A percentile compares a stretch with the other conserved stretches of the same genome.
Conservation (phyloP, 2,329 filamentous ascomycete genomes). For the Hymenoscyphus scutula region DNA sequence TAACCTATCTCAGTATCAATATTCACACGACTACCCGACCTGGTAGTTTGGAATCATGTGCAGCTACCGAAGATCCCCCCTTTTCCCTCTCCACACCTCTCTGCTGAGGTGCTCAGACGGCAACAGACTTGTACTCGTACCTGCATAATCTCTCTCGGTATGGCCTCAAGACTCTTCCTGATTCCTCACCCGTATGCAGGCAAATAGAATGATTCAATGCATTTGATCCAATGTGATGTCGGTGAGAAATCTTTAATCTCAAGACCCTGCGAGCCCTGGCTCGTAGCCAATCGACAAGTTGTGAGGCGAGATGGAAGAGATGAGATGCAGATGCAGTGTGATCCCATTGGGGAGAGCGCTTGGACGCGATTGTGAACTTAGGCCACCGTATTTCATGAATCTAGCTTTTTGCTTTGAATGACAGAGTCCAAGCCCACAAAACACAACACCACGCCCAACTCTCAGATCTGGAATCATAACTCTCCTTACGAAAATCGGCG, state of each 20-base stretch:
- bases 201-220: conserved; percentile 8
- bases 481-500: conserved; percentile 9
- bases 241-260: neutral
- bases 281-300: conserved; percentile 9
- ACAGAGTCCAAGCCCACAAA: neutral
- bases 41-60: too few relatives aligned
- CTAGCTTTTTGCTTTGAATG: conserved; percentile 8
- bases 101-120: neutral
- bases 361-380: conserved; percentile 11
- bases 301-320: neutral
- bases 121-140: neutral
- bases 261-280: conserved; percentile 8
- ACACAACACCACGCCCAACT: conserved; percentile 15
- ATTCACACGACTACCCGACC: too few relatives aligned
- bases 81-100: neutral
- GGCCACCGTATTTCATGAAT: conserved; percentile 4
- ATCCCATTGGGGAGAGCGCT: conserved; percentile 8
- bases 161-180: neutral
- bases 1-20: too few relatives aligned
- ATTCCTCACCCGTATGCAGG: neutral
- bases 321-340: neutral
- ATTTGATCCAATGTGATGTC: conserved; percentile 3
- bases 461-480: conserved; percentile 32
- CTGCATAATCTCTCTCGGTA: conserved; percentile 16
- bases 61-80: too few relatives aligned